Base-by-base conservation (phyloP, 108 stramenopile genomes). In the Fragilaria crotonensis region DNA sequence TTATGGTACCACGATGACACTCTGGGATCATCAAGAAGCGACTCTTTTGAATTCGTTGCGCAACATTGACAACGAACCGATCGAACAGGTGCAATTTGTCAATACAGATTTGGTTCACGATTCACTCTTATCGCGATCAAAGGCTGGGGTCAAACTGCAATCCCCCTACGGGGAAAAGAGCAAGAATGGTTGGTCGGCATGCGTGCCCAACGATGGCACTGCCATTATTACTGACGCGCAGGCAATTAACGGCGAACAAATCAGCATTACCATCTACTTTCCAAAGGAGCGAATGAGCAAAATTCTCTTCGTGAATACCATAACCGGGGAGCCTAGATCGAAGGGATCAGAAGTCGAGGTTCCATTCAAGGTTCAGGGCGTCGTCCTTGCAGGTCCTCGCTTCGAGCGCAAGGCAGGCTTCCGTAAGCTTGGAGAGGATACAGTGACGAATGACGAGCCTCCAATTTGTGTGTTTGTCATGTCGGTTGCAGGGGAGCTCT, bases 11-110 rank as follows among this genome's bases (percentile, higher is more conserved):
- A 51, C 59, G 47, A 66, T 88, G 1, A 83, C 87, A 29, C 48
- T 92, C 3, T 92, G 90, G 90, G 90, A 92, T 59, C 73, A 77
- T 33, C 51, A 76, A 5, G 64, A 79, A 45, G 72, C 72, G 17
- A 68, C 80, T 17, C 47, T 88, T n/a, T 55, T 92, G 48, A 82
- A 75, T 17, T 81, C 80, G 7, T 30, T 90, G 29, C 52, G 68
- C 21, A 68, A 66, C 2, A 55, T 44, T 17, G 60, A 33, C 9
- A 7, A 5, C 23, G 65, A 22, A 14, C 45, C 52, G 2, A 65
- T 73, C 30, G 59, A 70, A 3, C 26, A 47, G 17, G 61, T 73
- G 4, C 50, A 67, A 29, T 75, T 81, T 32, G 58, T 89, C 3
- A 55, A 52, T 58, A 52, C 70, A 5, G 60, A 76, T 45, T 52